Evolutionary conservation across 139 green algal species (phyloP).

Genomic region (Closterium sp.): DNA sequence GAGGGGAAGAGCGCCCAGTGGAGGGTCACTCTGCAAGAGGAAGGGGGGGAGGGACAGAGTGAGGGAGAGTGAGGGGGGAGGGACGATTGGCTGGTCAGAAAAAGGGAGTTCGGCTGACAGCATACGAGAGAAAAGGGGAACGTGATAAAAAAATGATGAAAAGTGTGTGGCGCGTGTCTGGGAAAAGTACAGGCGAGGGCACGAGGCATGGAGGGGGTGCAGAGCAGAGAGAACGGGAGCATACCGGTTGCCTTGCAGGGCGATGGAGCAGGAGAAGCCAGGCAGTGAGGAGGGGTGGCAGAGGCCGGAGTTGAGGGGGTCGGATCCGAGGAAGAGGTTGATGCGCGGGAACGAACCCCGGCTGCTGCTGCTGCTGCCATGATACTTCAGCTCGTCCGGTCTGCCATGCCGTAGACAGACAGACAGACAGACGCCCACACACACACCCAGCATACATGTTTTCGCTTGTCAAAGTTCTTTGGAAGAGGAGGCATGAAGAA

Average conservation of each 20-base stretch:
- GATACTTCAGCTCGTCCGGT: constrained; percentile 38
- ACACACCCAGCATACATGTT: not conserved
- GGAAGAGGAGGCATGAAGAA: too few relatives aligned
- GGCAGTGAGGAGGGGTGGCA: not conserved
- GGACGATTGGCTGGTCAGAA: too few relatives aligned
- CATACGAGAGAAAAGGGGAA: not conserved
- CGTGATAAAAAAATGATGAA: too few relatives aligned
- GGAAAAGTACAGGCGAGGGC: not conserved
- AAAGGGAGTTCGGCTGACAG: not conserved
- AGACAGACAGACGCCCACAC: not conserved
- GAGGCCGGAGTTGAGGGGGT: not conserved
- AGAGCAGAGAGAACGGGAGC: too few relatives aligned
- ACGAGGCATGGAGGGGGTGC: too few relatives aligned
- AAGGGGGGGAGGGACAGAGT: not conserved
- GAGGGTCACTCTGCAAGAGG: not conserved
- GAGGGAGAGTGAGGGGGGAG: too few relatives aligned
- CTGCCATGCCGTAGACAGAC: too few relatives aligned
- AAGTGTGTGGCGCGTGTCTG: too few relatives aligned
- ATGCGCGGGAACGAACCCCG: not conserved
- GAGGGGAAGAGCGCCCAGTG: not conserved
- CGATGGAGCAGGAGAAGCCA: not conserved
- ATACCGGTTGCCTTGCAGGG: not conserved
- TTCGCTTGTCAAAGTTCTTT: not conserved
- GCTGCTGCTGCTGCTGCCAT: not conserved
- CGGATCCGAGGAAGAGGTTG: not conserved